phyloP scores from a whole-genome alignment of 2,329 filamentous ascomycete genomes.

The Trichoderma simmonsii region DNA sequence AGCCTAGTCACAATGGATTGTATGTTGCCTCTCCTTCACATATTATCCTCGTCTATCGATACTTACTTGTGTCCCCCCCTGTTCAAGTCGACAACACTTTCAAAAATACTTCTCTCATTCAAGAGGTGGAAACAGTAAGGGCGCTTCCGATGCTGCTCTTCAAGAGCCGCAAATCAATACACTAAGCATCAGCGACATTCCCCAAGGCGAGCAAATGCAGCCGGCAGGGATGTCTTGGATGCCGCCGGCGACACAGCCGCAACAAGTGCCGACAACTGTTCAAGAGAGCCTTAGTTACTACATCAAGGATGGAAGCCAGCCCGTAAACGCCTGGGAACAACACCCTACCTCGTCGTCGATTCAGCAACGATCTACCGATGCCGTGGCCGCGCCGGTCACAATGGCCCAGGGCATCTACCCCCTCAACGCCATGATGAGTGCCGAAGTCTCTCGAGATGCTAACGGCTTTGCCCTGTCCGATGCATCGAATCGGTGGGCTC shows the following conservation, averaged over 20 bases:
- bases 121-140: constrained; percentile 3
- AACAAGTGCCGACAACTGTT: constrained; percentile 19
- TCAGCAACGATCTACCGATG: constrained; percentile 3
- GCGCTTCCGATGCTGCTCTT: background rate
- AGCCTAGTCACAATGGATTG: constrained; percentile 16
- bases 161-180: constrained; percentile 8
- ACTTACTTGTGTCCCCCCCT: constrained; percentile 13
- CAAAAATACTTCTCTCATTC: constrained; percentile 17
- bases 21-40: constrained; percentile 14
- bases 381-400: constrained; percentile 4
- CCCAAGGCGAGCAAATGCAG: constrained; percentile 18
- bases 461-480: background rate
- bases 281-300: constrained; percentile 21
- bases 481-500: constrained; percentile 40
- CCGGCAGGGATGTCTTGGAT: constrained; percentile 19
- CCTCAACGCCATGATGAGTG: constrained; percentile 44
- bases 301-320: constrained; percentile 10
- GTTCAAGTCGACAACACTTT: constrained; percentile 17
- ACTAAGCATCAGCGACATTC: constrained; percentile 14
- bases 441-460: constrained; percentile 36
- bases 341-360: constrained; percentile 9
- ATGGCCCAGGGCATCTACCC: constrained; percentile 43
- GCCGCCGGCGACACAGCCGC: constrained; percentile 20
- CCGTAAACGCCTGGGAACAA: constrained; percentile 20
- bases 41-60: constrained; percentile 2